Conservation (phyloP, 306 rosid species). For the Pyrus pyrifolia region DNA sequence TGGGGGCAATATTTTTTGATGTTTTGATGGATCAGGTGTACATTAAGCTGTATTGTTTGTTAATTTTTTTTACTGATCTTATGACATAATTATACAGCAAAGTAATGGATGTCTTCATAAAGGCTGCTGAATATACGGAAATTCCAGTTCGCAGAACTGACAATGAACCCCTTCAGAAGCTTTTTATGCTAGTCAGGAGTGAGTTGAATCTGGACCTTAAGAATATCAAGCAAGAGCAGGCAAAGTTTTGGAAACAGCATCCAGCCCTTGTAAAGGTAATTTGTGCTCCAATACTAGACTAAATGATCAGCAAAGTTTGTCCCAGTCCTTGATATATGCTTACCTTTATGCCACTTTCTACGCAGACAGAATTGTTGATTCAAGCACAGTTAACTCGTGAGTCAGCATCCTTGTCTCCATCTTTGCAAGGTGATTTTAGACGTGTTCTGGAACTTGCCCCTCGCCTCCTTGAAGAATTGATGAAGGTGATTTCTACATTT, state of each 20-base stretch:
- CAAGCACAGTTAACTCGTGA: conserved; percentile 94
- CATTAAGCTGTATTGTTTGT: not conserved
- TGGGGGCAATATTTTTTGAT: not conserved
- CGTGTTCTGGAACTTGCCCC: conserved; percentile 87
- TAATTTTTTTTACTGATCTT: not conserved
- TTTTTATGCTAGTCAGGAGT: conserved; percentile 90
- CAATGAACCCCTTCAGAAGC: conserved; percentile 89
- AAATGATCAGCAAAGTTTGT: not conserved
- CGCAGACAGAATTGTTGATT: conserved; percentile 91
- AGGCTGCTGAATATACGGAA: conserved; percentile 92
- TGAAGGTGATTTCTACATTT: conserved; percentile 62
- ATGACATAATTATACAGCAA: conserved; percentile 49
- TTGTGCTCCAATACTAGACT: conserved; percentile 7
- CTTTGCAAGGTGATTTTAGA: conserved; percentile 73
- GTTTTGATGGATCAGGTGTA: not conserved
- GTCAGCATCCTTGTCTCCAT: conserved; percentile 59
- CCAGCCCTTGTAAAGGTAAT: conserved; percentile 92
- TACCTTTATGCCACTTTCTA: conserved; percentile 21
- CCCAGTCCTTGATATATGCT: conserved; percentile 12
- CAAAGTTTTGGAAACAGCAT: conserved; percentile 98
- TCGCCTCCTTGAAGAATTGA: conserved; percentile 93
- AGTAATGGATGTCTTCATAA: conserved; percentile 97
- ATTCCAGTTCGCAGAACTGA: conserved; percentile 97
- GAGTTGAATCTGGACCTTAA: conserved; percentile 97
- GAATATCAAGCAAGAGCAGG: conserved; percentile 98